phyloP scores from a whole-genome alignment of 2,329 filamentous ascomycete genomes.

The Claviceps paspali region DNA sequence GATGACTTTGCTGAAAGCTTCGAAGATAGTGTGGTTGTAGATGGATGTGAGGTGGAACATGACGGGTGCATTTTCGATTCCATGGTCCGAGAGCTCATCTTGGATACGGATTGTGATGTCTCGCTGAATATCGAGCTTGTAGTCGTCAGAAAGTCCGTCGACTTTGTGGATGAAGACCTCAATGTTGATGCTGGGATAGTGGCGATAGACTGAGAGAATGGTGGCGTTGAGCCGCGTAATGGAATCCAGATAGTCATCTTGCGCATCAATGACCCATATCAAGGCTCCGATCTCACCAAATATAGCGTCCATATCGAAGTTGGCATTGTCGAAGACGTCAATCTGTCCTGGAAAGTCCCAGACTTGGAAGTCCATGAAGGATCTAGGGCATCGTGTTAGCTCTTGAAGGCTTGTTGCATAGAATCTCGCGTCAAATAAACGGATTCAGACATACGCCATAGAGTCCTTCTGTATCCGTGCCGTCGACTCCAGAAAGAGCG shows the following conservation, averaged over 20 bases:
- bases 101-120: slow-evolving; percentile 95
- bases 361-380: slow-evolving; percentile 98
- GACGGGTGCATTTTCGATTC: slow-evolving; percentile 84
- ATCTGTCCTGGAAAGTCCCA: slow-evolving; percentile 96
- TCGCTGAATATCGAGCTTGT: slow-evolving; percentile 87
- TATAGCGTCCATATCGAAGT: slow-evolving; percentile 82
- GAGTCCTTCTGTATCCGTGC: slow-evolving; percentile 88
- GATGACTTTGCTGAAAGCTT: slow-evolving; percentile 96
- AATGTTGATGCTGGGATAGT: slow-evolving; percentile 87
- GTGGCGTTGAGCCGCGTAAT: slow-evolving; percentile 76
- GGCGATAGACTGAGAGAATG: slow-evolving; percentile 75
- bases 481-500: slow-evolving; percentile 88
- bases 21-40: slow-evolving; percentile 96
- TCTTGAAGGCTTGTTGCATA: slow-evolving; percentile 9
- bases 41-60: slow-evolving; percentile 95
- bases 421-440: not conserved
- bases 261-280: slow-evolving; percentile 97
- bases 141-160: slow-evolving; percentile 92
- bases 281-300: slow-evolving; percentile 89
- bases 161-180: slow-evolving; percentile 99
- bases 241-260: slow-evolving; percentile 92
- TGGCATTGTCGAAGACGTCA: slow-evolving; percentile 72
- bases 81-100: slow-evolving; percentile 85
- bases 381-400: slow-evolving; percentile 35
- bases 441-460: slow-evolving; percentile 58